These are phyloP conservation scores for Fusarium papillatum DNA, from an alignment of 2,329 filamentous ascomycete species.

Conservation along the genomic window DNA sequence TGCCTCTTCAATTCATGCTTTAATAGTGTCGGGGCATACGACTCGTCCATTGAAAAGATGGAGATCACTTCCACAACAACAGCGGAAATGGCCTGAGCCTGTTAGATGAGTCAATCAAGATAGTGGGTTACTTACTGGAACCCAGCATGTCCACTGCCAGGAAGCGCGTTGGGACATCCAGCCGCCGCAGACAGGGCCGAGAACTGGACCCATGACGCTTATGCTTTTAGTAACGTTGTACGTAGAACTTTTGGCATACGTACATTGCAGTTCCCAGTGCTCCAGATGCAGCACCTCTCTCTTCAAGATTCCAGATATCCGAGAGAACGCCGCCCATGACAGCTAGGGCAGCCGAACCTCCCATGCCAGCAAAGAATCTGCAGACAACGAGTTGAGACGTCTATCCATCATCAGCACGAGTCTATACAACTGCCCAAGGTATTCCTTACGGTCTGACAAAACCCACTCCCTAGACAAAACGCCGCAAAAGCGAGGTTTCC, in stretches of 20 bases:
- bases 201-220: background rate
- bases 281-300: background rate
- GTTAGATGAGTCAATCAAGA: background rate
- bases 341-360: background rate
- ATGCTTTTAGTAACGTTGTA: background rate
- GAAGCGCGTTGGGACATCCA: background rate
- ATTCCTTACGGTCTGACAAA: background rate
- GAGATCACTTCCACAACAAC: background rate
- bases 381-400: background rate
- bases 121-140: background rate
- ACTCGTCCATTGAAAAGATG: background rate
- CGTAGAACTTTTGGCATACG: background rate
- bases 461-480: background rate
- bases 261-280: background rate
- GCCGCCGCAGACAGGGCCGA: background rate
- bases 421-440: background rate
- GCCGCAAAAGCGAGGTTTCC: background rate
- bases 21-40: background rate
- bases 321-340: background rate
- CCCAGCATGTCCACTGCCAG: background rate
- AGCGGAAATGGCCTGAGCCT: background rate
- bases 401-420: background rate
- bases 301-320: background rate
- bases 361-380: background rate
- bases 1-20: background rate